Percentiles rank a stretch among this genome's conserved stretches.
phyloP scores from a whole-genome alignment of 306 rosid genomes.

The Betula pendula region DNA sequence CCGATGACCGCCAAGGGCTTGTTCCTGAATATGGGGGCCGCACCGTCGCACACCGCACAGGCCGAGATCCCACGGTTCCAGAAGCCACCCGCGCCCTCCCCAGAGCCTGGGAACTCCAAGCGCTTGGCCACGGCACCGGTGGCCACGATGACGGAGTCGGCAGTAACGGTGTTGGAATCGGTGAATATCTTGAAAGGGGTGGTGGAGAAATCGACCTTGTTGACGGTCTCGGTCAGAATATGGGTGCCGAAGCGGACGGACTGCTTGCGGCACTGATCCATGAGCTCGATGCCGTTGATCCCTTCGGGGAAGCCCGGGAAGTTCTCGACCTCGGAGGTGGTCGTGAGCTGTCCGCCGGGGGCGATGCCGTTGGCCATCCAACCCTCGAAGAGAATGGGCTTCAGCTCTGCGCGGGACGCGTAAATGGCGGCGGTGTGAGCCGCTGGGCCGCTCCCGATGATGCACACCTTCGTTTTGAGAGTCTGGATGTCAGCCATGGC shows the following conservation, averaged over 20 bases:
- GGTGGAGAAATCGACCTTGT: slow-evolving; percentile 63
- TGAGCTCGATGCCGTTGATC: slow-evolving; percentile 69
- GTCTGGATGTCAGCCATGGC: slow-evolving; percentile 41
- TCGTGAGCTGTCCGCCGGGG: slow-evolving; percentile 90
- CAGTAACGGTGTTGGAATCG: slow-evolving; percentile 47
- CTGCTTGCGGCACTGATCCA: slow-evolving; percentile 66
- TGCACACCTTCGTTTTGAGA: slow-evolving; percentile 66
- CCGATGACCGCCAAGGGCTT: slow-evolving; percentile 77
- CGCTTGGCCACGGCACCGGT: slow-evolving; percentile 88
- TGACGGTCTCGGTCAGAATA: slow-evolving; percentile 73
- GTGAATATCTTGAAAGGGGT: slow-evolving; percentile 65
- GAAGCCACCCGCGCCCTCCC: slow-evolving; percentile 59
- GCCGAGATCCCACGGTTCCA: slow-evolving; percentile 89
- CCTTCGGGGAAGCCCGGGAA: slow-evolving; percentile 85
- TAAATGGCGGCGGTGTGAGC: slow-evolving; percentile 85
- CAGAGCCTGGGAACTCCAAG: slow-evolving; percentile 57
- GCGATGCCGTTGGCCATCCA: slow-evolving; percentile 92
- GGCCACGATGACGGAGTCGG: slow-evolving; percentile 66
- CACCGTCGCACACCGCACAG: slow-evolving; percentile 89
- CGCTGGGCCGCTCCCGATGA: slow-evolving; percentile 89
- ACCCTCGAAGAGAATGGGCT: slow-evolving; percentile 80
- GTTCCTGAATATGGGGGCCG: slow-evolving; percentile 74
- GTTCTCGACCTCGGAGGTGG: slow-evolving; percentile 85
- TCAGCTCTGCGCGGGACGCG: slow-evolving; percentile 83
- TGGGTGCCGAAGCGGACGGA: slow-evolving; percentile 74